Conservation (phyloP, 2,329 filamentous ascomycete genomes). For the Diaporthe destruens region DNA sequence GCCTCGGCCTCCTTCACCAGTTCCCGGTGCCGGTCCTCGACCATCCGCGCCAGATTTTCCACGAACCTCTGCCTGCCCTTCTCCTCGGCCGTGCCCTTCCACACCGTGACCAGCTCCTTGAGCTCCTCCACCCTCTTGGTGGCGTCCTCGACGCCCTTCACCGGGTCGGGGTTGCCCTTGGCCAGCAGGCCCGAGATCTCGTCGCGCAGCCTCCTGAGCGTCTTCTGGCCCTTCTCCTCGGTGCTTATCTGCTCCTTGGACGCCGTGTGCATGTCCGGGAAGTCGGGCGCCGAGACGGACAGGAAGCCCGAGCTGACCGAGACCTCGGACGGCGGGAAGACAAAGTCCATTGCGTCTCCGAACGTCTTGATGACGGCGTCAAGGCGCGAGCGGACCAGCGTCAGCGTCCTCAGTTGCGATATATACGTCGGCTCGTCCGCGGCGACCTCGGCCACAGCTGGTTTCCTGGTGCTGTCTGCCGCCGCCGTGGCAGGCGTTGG, state of each 20-base stretch:
- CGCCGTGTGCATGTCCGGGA: constrained; percentile 48
- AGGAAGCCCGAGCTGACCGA: constrained; percentile 88
- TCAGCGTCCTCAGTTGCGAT: constrained; percentile 83
- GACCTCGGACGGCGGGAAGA: constrained; percentile 87
- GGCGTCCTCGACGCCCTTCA: constrained; percentile 80
- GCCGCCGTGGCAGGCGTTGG: constrained; percentile 24
- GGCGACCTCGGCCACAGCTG: constrained; percentile 33
- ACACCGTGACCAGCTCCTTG: constrained; percentile 81
- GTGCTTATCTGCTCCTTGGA: constrained; percentile 71
- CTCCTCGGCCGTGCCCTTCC: constrained; percentile 97
- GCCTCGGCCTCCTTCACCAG: constrained; percentile 63
- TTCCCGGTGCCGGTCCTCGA: constrained; percentile 78
- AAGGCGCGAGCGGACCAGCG: constrained; percentile 83
- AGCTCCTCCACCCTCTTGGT: constrained; percentile 80
- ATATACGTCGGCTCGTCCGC: constrained; percentile 75
- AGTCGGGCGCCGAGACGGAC: constrained; percentile 87
- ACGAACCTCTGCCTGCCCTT: constrained; percentile 86
- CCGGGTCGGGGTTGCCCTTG: constrained; percentile 56
- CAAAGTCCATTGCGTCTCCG: constrained; percentile 95
- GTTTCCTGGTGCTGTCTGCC: background rate
- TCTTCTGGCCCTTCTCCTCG: constrained; percentile 88
- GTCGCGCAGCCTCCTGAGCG: constrained; percentile 75
- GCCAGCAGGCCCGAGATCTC: constrained; percentile 79
- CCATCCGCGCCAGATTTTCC: constrained; percentile 82
- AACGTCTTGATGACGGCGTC: constrained; percentile 93